These are phyloP conservation scores for Pouteria glomerata DNA, from an alignment of 148 eudicot genomes.

Conservation along the genomic window DNA sequence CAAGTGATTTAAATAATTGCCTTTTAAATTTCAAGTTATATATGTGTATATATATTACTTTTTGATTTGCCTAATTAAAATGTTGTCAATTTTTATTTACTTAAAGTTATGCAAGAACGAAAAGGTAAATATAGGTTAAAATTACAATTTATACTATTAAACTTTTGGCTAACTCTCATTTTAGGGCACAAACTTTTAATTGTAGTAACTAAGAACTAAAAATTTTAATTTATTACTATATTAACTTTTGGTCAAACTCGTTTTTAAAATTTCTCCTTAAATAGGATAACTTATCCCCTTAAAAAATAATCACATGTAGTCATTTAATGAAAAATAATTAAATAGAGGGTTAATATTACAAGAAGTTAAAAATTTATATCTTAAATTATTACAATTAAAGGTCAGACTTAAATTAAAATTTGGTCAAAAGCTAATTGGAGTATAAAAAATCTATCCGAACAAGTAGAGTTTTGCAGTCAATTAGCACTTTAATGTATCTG, in stretches of 20 bases:
- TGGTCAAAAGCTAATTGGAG: background rate
- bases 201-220: background rate
- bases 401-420: background rate
- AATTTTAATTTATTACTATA: too few species aligned
- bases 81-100: background rate
- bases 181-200: background rate
- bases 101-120: background rate
- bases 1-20: too few species aligned
- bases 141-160: too few species aligned
- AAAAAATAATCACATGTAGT: too few species aligned
- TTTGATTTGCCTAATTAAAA: too few species aligned
- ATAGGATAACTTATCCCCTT: background rate
- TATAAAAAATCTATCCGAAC: background rate
- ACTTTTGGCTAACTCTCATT: background rate
- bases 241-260: background rate
- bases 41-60: background rate
- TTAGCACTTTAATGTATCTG: background rate
- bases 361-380: too few species aligned
- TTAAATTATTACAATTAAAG: too few species aligned
- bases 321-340: too few species aligned
- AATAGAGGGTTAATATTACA: too few species aligned
- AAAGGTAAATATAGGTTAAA: background rate
- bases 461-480: background rate
- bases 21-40: too few species aligned
- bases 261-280: too few species aligned